Conservation (phyloP, 176 grass and related monocot species). For the Juncus inflexus region DNA sequence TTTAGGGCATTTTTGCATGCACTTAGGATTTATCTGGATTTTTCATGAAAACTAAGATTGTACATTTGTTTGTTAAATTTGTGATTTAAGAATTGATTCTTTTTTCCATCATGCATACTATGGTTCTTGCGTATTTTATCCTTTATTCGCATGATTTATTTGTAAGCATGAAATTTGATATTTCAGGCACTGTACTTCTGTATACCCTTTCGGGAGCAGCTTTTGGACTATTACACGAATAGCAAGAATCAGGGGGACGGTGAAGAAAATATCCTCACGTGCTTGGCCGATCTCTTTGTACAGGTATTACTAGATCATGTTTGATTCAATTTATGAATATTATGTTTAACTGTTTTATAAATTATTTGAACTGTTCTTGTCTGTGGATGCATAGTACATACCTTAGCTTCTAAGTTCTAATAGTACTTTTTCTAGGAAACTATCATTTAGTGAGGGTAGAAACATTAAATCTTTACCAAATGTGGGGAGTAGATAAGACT, state of each 20-base stretch:
- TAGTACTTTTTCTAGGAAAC: too few species aligned
- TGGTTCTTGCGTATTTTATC: too few species aligned
- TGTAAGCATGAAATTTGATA: background rate
- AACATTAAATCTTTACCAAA: too few species aligned
- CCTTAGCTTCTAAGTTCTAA: too few species aligned
- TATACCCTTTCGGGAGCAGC: conserved; percentile 78
- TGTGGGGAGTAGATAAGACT: too few species aligned
- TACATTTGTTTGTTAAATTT: background rate
- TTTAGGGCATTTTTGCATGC: background rate
- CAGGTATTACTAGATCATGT: conserved; percentile 49
- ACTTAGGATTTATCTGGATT: background rate
- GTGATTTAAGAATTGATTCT: too few species aligned
- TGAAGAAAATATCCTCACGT: conserved; percentile 91
- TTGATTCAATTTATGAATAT: too few species aligned
- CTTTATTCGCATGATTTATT: background rate
- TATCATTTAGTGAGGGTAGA: too few species aligned
- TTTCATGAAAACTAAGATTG: background rate
- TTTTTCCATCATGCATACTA: too few species aligned
- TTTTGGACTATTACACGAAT: conserved; percentile 73
- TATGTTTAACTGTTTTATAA: too few species aligned
- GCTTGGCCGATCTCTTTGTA: conserved; percentile 91
- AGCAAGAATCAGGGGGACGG: conserved; percentile 61
- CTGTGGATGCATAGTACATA: too few species aligned
- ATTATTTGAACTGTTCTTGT: too few species aligned
- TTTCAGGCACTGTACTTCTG: conserved; percentile 97